A percentile compares a stretch with the other conserved stretches of the same genome.
Evolutionary conservation across 345 rosid species (phyloP).

Genomic region (Aquilaria malaccensis): DNA sequence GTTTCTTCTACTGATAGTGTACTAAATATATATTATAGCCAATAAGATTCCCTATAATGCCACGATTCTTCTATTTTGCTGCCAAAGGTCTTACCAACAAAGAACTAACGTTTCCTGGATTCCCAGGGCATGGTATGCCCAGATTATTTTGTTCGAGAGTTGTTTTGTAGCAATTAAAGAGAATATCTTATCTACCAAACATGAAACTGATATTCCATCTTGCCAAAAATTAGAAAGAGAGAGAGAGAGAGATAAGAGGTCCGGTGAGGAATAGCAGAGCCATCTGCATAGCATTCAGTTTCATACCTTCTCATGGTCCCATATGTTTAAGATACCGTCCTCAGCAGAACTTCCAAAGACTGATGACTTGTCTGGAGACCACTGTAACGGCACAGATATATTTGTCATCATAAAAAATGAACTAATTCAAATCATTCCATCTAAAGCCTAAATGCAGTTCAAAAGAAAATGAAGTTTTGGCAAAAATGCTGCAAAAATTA

Average conservation of each 20-base stretch:
- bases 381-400: slow-evolving; percentile 31
- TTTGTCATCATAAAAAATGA: not conserved
- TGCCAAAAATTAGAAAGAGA: not conserved
- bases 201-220: not conserved
- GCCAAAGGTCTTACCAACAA: not conserved
- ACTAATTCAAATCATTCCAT: too few relatives aligned
- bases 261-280: not conserved
- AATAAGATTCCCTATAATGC: too few relatives aligned
- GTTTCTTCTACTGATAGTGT: too few relatives aligned
- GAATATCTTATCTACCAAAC: too few relatives aligned
- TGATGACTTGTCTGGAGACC: slow-evolving; percentile 84
- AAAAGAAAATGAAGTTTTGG: too few relatives aligned
- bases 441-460: too few relatives aligned
- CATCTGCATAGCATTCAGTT: slow-evolving; percentile 1
- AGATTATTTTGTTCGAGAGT: too few relatives aligned
- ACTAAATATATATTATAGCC: too few relatives aligned
- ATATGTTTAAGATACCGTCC: slow-evolving; percentile 82
- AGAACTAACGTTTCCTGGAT: not conserved
- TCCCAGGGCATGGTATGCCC: not conserved
- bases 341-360: slow-evolving; percentile 97
- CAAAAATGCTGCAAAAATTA: not conserved
- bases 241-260: not conserved
- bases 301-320: slow-evolving; percentile 85
- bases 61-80: too few relatives aligned
- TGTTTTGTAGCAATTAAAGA: too few relatives aligned